Evolutionary conservation across 192 early-diverging fungal genomes (phyloP), one percentile per base, ranked within the genome.

Genomic region (Gonapodya prolifera): DNA sequence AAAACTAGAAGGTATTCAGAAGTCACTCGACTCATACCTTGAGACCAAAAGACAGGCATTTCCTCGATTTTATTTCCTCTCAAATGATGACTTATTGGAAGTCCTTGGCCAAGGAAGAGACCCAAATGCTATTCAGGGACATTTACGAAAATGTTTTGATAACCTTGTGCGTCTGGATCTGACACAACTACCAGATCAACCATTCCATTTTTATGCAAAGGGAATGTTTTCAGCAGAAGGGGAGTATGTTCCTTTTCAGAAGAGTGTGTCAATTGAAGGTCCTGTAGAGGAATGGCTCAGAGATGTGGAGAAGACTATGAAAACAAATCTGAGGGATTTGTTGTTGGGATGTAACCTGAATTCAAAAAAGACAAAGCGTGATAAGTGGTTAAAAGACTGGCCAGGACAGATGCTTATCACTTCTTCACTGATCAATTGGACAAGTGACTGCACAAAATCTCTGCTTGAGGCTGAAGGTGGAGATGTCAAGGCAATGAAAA

Each of bases 331-430:
- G 18, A 76, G 84, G 76, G 79, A 83, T 0, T 36, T 83, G 31
- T 81, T 90, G 2, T 84, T 83, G 2, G 88, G 89, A 61, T 83
- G 86, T n/a, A 87, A 89, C 1, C 76, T 84, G 0, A 77, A 83
- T 0, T 90, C 89, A 77, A 87, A 90, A 83, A 88, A 90, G 81
- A 89, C 88, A 80, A 88, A 88, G 1, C 81, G 89, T 77, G 89
- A 90, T 75, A 88, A 90, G 79, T 90, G 89, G 89, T 87, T 90
- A 45, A 89, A 89, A 78, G 89, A 90, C 79, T 82, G 86, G 71
- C 89, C 89, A 0, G 89, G 88, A 17, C 89, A 90, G 70, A 88
- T 90, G 45, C 86, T 85, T 1, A 77, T 90, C 30, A 87, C 89
- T 30, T 88, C 86, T 34, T 83, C 84, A 32, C 87, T 87, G 76